Evolutionary conservation across 768 basidiomycete genomes (phyloP), one percentile per base, ranked within the genome.

Genomic region (Hemileccinum impolitum): DNA sequence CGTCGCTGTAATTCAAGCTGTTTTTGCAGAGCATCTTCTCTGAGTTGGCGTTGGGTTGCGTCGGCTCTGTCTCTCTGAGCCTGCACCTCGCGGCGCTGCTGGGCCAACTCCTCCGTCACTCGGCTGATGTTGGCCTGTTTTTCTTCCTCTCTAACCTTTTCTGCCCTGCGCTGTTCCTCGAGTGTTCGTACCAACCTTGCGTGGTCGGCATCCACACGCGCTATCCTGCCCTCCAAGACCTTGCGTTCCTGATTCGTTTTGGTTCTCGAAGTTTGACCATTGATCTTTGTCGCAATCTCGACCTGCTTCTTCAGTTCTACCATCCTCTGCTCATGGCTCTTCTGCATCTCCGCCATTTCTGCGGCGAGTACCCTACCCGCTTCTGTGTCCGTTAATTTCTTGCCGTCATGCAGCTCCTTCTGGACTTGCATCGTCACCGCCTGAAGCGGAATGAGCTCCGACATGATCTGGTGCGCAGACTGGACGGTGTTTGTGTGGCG

Each of bases 281-380:
- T 43, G 8, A 26, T 51, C 23, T 65, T 54, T 30, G 68, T 66
- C 8, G 74, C 71, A 43, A 67, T 68, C 48, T 70, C 61, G 59
- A 74, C 71, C 43, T 77, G 73, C 6, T 63, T 54, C 54, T 72
- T 63, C 12, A 81, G 59, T 2, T 61, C 58, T 14, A 60, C 58
- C 56, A 78, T 56, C 50, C 80, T 77, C 39, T 69, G 55, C 30
- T 13, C 31, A 38, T 70, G 62, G 49, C 74, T 71, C 38, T 68
- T 66, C 52, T 69, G 55, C 28, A 70, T 66, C 56, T 75, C 72
- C 40, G 67, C 70, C 49, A 69, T 65, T 0, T 77, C 59, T 39
- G 77, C 77, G 9, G 21, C 68, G 62, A 48, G 68, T 67, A 9
- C 79, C 62, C 51, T 78, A 75, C 28, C 58, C 61, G 78, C 79